Percentiles rank a stretch among this genome's conserved stretches.
Evolutionary conservation across 202 grass and related monocot genomes (phyloP).

Genomic region (Panicum hallii): DNA sequence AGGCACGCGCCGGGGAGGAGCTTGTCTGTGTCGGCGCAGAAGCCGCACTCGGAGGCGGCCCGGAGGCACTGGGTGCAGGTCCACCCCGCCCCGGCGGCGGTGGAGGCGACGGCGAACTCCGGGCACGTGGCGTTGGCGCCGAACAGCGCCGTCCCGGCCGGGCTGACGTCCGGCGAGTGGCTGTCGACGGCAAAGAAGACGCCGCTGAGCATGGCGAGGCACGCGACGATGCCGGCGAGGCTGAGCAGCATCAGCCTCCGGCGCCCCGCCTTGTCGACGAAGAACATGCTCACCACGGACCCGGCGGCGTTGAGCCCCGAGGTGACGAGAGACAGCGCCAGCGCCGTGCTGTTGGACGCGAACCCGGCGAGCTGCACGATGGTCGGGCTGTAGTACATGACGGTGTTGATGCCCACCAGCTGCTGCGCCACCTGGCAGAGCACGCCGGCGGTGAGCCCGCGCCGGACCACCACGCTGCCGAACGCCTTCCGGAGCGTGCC

Average conservation of each 20-base stretch:
- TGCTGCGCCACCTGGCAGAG: conserved; percentile 84
- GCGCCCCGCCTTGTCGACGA: conserved; percentile 76
- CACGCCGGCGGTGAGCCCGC: conserved; percentile 64
- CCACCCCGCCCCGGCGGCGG: conserved; percentile 24
- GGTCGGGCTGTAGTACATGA: conserved; percentile 94
- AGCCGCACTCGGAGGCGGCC: conserved; percentile 51
- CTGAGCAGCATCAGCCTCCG: conserved; percentile 63
- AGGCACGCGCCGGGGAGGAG: conserved; percentile 67
- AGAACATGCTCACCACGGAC: conserved; percentile 79
- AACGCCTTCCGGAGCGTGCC: conserved; percentile 39
- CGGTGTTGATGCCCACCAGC: conserved; percentile 91
- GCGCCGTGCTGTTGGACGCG: conserved; percentile 81
- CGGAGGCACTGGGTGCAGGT: conserved; percentile 59
- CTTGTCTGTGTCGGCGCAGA: conserved; percentile 51
- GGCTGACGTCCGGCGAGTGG: conserved; percentile 56
- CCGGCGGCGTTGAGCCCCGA: conserved; percentile 77
- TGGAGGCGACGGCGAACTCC: not conserved
- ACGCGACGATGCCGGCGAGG: conserved; percentile 65
- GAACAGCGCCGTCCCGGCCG: conserved; percentile 8
- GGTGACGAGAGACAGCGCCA: conserved; percentile 74
- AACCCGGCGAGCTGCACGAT: conserved; percentile 91
- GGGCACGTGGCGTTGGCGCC: conserved; percentile 22
- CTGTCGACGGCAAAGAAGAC: conserved; percentile 63
- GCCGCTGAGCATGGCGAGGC: conserved; percentile 69
- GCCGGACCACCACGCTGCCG: conserved; percentile 49